phyloP scores from a whole-genome alignment of 495 filamentous ascomycete species.

The Lophiostoma macrostomum region DNA sequence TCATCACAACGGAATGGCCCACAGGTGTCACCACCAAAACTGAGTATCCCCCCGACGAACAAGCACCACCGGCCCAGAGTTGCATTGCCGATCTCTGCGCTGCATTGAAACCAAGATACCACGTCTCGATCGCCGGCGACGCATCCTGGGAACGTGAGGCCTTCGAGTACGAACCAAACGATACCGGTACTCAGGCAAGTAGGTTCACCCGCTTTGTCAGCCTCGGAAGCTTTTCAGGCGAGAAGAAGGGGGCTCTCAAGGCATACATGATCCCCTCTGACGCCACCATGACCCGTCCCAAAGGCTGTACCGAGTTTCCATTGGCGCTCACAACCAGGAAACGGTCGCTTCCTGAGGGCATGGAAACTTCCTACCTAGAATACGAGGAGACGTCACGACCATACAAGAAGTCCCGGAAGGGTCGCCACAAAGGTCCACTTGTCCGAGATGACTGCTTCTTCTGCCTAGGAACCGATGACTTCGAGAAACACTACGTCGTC shows the following conservation, averaged over 20 bases:
- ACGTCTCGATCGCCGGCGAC: conserved; percentile 67
- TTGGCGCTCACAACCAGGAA: conserved; percentile 61
- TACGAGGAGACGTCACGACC: conserved; percentile 36
- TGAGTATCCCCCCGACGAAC: conserved; percentile 45
- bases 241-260: no score
- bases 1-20: conserved; percentile 86
- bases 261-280: no score
- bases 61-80: conserved; percentile 49
- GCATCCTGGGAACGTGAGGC: conserved; percentile 89
- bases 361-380: conserved; percentile 64
- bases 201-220: conserved; percentile 90
- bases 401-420: conserved; percentile 46
- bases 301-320: conserved; percentile 72
- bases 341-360: conserved; percentile 51
- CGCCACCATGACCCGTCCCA: no score
- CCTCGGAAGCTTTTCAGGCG: conserved; percentile 69
- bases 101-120: conserved; percentile 79
- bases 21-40: conserved; percentile 59
- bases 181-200: conserved; percentile 50
- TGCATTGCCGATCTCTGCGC: conserved; percentile 71
- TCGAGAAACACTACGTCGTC: conserved; percentile 83
- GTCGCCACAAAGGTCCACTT: conserved; percentile 61
- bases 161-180: conserved; percentile 70
- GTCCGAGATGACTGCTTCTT: conserved; percentile 86
- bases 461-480: conserved; percentile 78